Conservation (phyloP, 2,329 filamentous ascomycete genomes). For the Cladosporium phlei region DNA sequence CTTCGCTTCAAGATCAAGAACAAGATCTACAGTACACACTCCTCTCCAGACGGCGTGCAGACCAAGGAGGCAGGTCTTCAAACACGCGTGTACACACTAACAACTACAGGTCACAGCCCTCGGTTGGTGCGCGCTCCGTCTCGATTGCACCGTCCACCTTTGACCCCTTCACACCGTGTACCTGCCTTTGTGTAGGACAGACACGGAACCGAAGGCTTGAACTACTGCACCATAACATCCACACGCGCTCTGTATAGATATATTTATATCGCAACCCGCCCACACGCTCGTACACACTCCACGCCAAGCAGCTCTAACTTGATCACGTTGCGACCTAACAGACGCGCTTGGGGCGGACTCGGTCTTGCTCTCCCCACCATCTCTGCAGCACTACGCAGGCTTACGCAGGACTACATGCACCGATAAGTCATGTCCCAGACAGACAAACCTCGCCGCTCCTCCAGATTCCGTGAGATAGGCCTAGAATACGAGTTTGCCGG, state of each 20-base stretch:
- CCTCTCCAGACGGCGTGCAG: slow-evolving; percentile 4
- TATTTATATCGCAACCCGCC: slow-evolving; percentile 1
- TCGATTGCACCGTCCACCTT: slow-evolving; percentile 3
- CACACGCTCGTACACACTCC: not conserved
- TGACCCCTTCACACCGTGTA: slow-evolving; percentile 2
- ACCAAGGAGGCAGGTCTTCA: not conserved
- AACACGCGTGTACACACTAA: not conserved
- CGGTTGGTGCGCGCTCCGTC: slow-evolving; percentile 6
- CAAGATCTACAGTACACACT: not conserved
- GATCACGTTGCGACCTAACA: slow-evolving; percentile 11
- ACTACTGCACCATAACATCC: not conserved
- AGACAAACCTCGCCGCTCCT: slow-evolving; percentile 1
- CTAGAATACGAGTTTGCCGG: slow-evolving; percentile 11
- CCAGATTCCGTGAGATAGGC: slow-evolving; percentile 10
- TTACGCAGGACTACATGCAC: slow-evolving; percentile 4
- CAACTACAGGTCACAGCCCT: slow-evolving; percentile 1
- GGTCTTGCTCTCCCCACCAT: not conserved
- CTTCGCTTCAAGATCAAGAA: slow-evolving; percentile 2
- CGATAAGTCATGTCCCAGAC: slow-evolving; percentile 11
- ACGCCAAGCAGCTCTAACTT: slow-evolving; percentile 7
- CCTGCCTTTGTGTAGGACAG: slow-evolving; percentile 4
- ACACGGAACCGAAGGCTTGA: not conserved
- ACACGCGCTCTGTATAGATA: too few relatives aligned
- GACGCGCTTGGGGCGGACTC: slow-evolving; percentile 6
- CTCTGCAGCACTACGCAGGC: too few relatives aligned